Evolutionary conservation across 2,329 filamentous ascomycete genomes (phyloP).

Genomic region (Verticillium longisporum): DNA sequence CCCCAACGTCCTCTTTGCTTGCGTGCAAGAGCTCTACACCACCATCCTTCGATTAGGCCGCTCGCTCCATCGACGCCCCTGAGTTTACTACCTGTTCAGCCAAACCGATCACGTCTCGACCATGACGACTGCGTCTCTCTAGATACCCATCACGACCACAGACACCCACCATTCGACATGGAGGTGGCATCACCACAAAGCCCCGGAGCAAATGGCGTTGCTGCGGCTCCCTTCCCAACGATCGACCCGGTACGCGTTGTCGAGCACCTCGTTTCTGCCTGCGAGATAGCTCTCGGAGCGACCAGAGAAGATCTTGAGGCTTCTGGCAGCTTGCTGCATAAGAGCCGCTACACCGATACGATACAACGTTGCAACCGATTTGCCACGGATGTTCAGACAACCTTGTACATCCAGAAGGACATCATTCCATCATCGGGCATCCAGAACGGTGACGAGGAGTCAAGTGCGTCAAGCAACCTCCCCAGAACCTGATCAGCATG

Average conservation of each 20-base stretch:
- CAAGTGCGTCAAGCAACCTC: slow-evolving; percentile 6
- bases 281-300: slow-evolving; percentile 69
- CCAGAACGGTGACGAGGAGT: slow-evolving; percentile 36
- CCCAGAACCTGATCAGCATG: not conserved
- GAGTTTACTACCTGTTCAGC: slow-evolving; percentile 2
- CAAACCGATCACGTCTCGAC: slow-evolving; percentile 4
- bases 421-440: slow-evolving; percentile 46
- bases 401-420: slow-evolving; percentile 88
- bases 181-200: slow-evolving; percentile 44
- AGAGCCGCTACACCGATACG: slow-evolving; percentile 67
- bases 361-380: slow-evolving; percentile 83
- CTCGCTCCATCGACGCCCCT: slow-evolving; percentile 4
- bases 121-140: slow-evolving; percentile 9
- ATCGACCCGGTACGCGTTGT: slow-evolving; percentile 65
- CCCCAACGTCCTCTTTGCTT: not conserved
- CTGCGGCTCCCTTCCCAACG: slow-evolving; percentile 39
- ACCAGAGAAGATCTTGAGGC: slow-evolving; percentile 72
- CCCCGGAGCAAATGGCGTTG: slow-evolving; percentile 39
- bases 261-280: slow-evolving; percentile 64
- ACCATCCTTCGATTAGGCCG: slow-evolving; percentile 1
- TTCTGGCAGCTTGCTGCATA: slow-evolving; percentile 75
- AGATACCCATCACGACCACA: slow-evolving; percentile 12
- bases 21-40: not conserved
- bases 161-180: slow-evolving; percentile 30
- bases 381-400: slow-evolving; percentile 78